Evolutionary conservation across 108 stramenopile genomes (phyloP).

Genomic region (Hondaea fermentalgiana): DNA sequence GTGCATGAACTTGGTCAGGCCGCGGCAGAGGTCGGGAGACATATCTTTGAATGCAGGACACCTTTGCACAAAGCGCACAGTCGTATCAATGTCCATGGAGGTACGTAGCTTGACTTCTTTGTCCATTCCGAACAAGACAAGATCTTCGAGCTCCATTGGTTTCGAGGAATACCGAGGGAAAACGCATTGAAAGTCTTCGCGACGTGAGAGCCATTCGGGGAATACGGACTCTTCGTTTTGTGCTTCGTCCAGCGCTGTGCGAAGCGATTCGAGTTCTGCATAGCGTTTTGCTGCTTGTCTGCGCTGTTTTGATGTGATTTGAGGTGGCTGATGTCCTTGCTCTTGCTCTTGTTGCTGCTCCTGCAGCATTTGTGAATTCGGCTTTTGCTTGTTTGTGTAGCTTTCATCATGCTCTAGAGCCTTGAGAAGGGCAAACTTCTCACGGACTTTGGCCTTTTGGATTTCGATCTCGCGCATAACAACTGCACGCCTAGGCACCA

Average conservation of each 20-base stretch:
- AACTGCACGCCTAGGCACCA: not conserved
- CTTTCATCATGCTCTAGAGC: not conserved
- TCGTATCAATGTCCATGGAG: not conserved
- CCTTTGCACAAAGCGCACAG: not conserved
- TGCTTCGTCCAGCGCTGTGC: not conserved
- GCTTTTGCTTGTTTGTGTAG: not conserved
- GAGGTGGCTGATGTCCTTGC: not conserved
- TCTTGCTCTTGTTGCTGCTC: too few relatives aligned
- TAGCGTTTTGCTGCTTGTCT: not conserved
- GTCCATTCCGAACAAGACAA: not conserved
- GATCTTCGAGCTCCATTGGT: not conserved
- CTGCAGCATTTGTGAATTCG: too few relatives aligned
- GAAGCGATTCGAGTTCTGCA: not conserved
- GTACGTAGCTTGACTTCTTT: not conserved
- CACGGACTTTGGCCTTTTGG: not conserved
- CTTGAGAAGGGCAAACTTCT: not conserved
- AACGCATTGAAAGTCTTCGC: not conserved
- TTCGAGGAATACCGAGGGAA: not conserved
- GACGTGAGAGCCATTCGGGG: not conserved
- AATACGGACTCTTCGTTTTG: not conserved
- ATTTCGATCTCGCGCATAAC: not conserved
- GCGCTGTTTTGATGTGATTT: not conserved
- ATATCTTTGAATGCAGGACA: not conserved
- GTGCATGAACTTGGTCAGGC: not conserved
- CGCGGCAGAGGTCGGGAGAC: not conserved